A percentile compares a stretch with the other conserved stretches of the same genome.
These are phyloP conservation scores for Kodamaea leandrae DNA, from an alignment of 805 yeast species.

Conservation along the genomic window DNA sequence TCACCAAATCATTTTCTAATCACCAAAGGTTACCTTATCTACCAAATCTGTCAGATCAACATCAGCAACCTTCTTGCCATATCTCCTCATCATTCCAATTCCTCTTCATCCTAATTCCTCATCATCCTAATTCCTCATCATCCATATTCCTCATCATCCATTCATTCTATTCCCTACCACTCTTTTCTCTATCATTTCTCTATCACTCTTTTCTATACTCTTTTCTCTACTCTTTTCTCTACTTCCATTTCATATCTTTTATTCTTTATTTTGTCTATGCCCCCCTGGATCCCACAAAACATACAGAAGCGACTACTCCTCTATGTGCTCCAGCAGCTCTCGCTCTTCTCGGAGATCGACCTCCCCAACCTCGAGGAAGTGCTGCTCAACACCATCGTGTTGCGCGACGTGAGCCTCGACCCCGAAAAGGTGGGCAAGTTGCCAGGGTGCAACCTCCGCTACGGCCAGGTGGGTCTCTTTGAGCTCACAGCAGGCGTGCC, in stretches of 20 bases:
- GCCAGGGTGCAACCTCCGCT: conserved; percentile 62
- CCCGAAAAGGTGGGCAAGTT: conserved; percentile 62
- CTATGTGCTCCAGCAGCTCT: conserved; percentile 76
- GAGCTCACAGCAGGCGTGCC: conserved; percentile 38
- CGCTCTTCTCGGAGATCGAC: conserved; percentile 79
- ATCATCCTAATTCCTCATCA: too few relatives aligned
- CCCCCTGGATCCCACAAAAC: conserved; percentile 78
- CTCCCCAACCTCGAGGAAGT: conserved; percentile 75
- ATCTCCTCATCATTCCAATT: too few relatives aligned
- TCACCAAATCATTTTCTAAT: too few relatives aligned
- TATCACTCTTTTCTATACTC: background rate
- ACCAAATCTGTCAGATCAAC: too few relatives aligned
- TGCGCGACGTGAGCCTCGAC: conserved; percentile 65
- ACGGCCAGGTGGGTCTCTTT: conserved; percentile 57
- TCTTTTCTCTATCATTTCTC: background rate
- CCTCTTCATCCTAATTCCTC: too few relatives aligned
- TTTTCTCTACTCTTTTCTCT: background rate
- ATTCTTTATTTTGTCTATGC: conserved; percentile 15
- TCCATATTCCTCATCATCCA: too few relatives aligned
- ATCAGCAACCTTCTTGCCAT: too few relatives aligned
- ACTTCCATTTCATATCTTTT: background rate
- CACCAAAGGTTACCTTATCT: too few relatives aligned
- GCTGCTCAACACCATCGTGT: conserved; percentile 53
- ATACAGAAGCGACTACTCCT: conserved; percentile 78
- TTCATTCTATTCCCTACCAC: background rate